Base-by-base conservation (phyloP, 441 rosid species). In the Breynia disticha region DNA sequence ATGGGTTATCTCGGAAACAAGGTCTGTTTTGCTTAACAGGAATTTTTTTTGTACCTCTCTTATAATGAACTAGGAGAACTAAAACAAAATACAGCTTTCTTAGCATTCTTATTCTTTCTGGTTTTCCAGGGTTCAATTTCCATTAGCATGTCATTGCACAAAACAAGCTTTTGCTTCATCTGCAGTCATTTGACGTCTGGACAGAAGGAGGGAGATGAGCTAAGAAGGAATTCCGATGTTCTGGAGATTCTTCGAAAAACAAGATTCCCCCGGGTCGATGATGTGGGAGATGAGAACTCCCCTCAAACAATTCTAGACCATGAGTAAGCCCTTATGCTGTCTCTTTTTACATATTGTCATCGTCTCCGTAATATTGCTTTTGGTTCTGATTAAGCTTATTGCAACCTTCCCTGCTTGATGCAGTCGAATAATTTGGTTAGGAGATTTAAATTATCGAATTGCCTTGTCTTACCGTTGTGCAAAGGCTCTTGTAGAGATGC, bases 1-100 rank as follows among this genome's bases (percentile, higher is more conserved):
- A 93, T 93, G 97, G 99, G 97, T 46, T 93, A 89, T 67, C 96
- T 93, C 0, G 96, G 97, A 62, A 93, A 93, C 75, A 93, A 93
- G 99, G 99, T 89, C 66, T 47, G 21, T 35, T 55, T 57, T 32
- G 19, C 52, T 59, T 60, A 52, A 15, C 61, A 2, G 11, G 42
- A 48, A 17, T 44, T 54, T 64, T 43, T 47, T 60, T 56, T 61
- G 51, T 54, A 57, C 18, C 48, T 43, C 47, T 42, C n/a, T 18
- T 24, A 9, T 60, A 53, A 39, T 50, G 61, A 57, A 60, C 37
- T 43, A 37, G 52, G 41, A 14, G 1, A 28, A 28, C 8, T 9
- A 32, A 10, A 16, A 48, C 16, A 24, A 11, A 52, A 21, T 41
- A 61, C 54, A 42, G 52, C 61, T 65, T 57, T 54, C 54, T 76